Evolutionary conservation across 208 protist species (phyloP).

Genomic region (Phytomonas sp.): DNA sequence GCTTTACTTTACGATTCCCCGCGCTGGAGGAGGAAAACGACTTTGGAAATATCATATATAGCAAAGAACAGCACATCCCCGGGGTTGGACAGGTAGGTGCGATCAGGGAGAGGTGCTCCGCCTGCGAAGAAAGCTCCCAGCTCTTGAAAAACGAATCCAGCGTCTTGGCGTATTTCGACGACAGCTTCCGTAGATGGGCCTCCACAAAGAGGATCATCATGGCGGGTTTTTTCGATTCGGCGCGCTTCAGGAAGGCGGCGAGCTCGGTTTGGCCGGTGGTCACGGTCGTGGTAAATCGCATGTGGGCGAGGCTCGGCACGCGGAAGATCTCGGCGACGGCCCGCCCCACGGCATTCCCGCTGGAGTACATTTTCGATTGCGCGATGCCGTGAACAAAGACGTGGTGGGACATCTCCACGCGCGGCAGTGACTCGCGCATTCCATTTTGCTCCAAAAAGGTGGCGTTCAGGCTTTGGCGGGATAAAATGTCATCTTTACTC

Average conservation of each 20-base stretch:
- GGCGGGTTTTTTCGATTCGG: constrained; percentile 11
- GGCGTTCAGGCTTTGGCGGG: not conserved
- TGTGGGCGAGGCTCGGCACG: constrained; percentile 24
- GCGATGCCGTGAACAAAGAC: constrained; percentile 47
- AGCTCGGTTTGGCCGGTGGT: constrained; percentile 36
- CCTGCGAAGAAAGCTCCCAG: not conserved
- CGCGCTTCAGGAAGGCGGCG: constrained; percentile 13
- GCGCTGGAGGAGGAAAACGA: not conserved
- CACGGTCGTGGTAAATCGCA: constrained; percentile 32
- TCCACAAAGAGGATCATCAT: constrained; percentile 39
- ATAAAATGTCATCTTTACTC: not conserved
- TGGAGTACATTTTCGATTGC: constrained; percentile 11
- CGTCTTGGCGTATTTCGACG: not conserved
- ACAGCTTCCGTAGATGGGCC: constrained; percentile 2
- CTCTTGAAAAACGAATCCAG: not conserved
- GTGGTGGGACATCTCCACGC: not conserved
- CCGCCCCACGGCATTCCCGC: constrained; percentile 23
- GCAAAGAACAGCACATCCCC: not conserved
- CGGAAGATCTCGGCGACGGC: constrained; percentile 30
- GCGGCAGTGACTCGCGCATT: not conserved
- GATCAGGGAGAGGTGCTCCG: not conserved
- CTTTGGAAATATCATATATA: constrained; percentile 1
- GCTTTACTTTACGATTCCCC: not conserved
- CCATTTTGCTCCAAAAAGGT: constrained; percentile 1
- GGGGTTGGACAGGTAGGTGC: not conserved